These are phyloP conservation scores for Reutealis trisperma DNA, from an alignment of 345 rosid species.

Conservation along the genomic window DNA sequence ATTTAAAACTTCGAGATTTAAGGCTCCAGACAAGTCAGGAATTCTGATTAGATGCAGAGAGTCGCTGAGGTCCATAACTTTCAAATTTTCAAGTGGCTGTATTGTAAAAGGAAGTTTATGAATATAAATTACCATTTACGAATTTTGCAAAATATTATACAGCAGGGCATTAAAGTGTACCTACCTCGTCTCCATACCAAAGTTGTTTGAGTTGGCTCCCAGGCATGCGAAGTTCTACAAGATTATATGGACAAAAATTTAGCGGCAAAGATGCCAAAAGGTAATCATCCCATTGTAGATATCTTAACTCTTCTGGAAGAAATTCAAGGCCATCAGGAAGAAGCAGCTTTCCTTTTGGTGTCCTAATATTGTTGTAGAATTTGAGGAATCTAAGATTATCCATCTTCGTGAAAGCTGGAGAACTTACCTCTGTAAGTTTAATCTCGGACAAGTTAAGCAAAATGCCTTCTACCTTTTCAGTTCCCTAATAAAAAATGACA, in stretches of 20 bases:
- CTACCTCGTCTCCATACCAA: background rate
- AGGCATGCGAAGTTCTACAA: background rate
- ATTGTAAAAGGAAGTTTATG: background rate
- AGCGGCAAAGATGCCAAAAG: background rate
- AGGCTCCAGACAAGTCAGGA: background rate
- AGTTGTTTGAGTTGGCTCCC: background rate
- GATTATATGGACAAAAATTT: background rate
- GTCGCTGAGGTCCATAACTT: background rate
- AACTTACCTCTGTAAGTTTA: background rate
- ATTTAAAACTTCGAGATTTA: background rate
- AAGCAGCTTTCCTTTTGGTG: too few species aligned
- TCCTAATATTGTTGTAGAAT: rapidly evolving
- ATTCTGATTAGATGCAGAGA: background rate
- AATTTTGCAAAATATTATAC: too few species aligned
- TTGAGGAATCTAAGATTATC: background rate
- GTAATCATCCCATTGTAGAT: background rate
- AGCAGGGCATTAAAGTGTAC: background rate
- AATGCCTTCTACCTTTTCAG: background rate
- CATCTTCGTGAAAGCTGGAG: background rate
- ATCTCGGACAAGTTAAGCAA: background rate
- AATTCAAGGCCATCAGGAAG: background rate
- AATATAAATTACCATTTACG: too few species aligned
- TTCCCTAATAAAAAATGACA: background rate
- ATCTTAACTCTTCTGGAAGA: background rate
- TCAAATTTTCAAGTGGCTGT: background rate